phyloP scores from a whole-genome alignment of 768 basidiomycete genomes.

The Amanita thiersii region DNA sequence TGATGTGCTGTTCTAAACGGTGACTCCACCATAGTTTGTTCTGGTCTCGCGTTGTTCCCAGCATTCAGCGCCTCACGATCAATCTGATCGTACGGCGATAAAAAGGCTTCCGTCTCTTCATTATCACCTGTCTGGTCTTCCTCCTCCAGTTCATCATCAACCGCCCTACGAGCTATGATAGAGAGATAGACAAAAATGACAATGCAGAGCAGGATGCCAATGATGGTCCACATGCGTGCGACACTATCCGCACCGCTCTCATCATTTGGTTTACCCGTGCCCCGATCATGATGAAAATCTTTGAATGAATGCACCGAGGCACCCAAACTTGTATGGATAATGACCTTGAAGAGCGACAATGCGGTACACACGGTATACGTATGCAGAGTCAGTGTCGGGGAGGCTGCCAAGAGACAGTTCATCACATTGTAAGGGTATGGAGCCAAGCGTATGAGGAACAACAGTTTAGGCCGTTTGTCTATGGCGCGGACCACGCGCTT shows the following conservation, averaged over 20 bases:
- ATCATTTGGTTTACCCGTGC: constrained; percentile 25
- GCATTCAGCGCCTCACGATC: constrained; percentile 21
- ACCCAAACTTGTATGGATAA: constrained; percentile 86
- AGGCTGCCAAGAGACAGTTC: constrained; percentile 88
- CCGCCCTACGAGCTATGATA: constrained; percentile 63
- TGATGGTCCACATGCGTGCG: constrained; percentile 55
- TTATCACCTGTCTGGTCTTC: constrained; percentile 21
- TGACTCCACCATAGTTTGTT: constrained; percentile 39
- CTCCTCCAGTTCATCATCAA: constrained; percentile 41
- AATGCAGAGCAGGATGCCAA: constrained; percentile 64
- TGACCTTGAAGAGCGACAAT: constrained; percentile 81
- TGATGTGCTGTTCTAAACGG: constrained; percentile 27
- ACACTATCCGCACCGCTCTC: constrained; percentile 39
- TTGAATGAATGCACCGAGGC: constrained; percentile 81
- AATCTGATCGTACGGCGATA: constrained; percentile 24
- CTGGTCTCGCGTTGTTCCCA: constrained; percentile 7
- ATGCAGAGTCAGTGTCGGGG: constrained; percentile 69
- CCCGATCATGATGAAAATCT: constrained; percentile 41
- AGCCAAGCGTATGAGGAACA: constrained; percentile 89
- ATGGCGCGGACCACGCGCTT: constrained; percentile 81
- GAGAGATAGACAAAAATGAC: constrained; percentile 75
- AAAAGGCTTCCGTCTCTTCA: constrained; percentile 50
- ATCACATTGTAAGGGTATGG: constrained; percentile 93
- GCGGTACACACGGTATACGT: constrained; percentile 79
- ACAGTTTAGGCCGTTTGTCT: constrained; percentile 77